A percentile compares a stretch with the other conserved stretches of the same genome.
phyloP scores from a whole-genome alignment of 768 basidiomycete genomes.

The Lanmaoa rubissima region DNA sequence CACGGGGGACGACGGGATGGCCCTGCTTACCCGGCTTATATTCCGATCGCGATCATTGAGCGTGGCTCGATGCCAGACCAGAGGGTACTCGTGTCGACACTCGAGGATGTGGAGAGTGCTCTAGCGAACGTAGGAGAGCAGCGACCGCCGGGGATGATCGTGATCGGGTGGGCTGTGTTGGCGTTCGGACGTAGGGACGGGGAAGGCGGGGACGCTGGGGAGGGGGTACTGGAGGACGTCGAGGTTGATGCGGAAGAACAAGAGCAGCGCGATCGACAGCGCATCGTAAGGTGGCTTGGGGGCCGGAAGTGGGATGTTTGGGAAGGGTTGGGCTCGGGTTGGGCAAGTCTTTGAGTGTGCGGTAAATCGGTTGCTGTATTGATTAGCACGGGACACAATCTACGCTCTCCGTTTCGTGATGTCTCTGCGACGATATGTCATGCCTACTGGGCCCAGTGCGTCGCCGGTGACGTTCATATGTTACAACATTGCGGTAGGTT shows the following conservation, averaged over 20 bases:
- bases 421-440: neutral
- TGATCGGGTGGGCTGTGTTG: slow-evolving; percentile 89
- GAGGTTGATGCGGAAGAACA: slow-evolving; percentile 27
- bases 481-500: too few relatives aligned
- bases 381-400: neutral
- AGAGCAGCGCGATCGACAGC: slow-evolving; percentile 33
- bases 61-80: slow-evolving; percentile 95
- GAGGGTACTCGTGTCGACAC: slow-evolving; percentile 74
- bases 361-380: neutral
- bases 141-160: slow-evolving; percentile 93
- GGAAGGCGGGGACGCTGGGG: slow-evolving; percentile 54
- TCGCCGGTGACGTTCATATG: too few relatives aligned
- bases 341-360: slow-evolving; percentile 28
- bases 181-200: slow-evolving; percentile 44
- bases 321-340: slow-evolving; percentile 58
- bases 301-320: slow-evolving; percentile 55
- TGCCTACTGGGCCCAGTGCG: too few relatives aligned
- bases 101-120: slow-evolving; percentile 66
- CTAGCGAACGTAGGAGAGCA: slow-evolving; percentile 79
- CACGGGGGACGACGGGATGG: slow-evolving; percentile 48
- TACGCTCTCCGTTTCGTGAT: neutral
- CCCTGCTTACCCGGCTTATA: slow-evolving; percentile 63
- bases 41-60: slow-evolving; percentile 92
- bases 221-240: slow-evolving; percentile 65
- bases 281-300: slow-evolving; percentile 61